Percentiles rank a stretch among this genome's conserved stretches.
Conservation (phyloP, 2,329 filamentous ascomycete species). For the Plectosphaerella sp. region DNA sequence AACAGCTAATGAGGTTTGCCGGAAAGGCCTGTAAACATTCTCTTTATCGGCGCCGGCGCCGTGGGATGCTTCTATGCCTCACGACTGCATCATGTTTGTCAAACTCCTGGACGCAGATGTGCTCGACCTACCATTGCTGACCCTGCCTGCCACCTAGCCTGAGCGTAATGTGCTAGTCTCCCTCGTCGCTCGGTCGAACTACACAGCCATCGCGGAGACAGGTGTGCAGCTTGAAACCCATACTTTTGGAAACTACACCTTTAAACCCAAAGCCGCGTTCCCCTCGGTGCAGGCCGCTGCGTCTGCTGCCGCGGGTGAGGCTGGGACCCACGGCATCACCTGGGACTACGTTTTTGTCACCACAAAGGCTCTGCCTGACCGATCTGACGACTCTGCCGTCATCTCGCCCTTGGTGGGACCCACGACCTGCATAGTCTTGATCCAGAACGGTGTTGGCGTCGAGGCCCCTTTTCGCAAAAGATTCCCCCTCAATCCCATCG, state of each 20-base stretch:
- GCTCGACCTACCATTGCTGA: neutral
- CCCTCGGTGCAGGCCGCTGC: conserved; percentile 54
- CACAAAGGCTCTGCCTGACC: conserved; percentile 66
- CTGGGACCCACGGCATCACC: neutral
- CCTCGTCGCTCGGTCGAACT: conserved; percentile 71
- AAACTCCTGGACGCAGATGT: too few species aligned
- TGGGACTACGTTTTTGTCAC: conserved; percentile 64
- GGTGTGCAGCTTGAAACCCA: conserved; percentile 64
- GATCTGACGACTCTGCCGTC: conserved; percentile 55
- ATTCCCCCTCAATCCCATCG: conserved; percentile 56
- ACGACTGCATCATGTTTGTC: conserved; percentile 53
- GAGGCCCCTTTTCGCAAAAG: conserved; percentile 60
- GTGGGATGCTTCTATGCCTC: conserved; percentile 72
- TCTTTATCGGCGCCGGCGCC: conserved; percentile 67
- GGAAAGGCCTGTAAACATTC: conserved; percentile 46
- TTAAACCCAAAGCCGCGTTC: conserved; percentile 58
- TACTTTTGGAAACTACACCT: conserved; percentile 63
- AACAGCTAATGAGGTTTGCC: too few species aligned
- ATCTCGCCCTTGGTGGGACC: conserved; percentile 55
- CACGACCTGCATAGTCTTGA: conserved; percentile 56
- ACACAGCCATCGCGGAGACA: conserved; percentile 52
- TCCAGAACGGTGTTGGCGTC: conserved; percentile 69
- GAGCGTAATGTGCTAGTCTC: conserved; percentile 54
- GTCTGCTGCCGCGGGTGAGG: conserved; percentile 14
- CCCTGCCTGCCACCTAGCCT: conserved; percentile 28